These are phyloP conservation scores for Orobanche coerulescens DNA, from an alignment of 257 asterid genomes.

Conservation along the genomic window DNA sequence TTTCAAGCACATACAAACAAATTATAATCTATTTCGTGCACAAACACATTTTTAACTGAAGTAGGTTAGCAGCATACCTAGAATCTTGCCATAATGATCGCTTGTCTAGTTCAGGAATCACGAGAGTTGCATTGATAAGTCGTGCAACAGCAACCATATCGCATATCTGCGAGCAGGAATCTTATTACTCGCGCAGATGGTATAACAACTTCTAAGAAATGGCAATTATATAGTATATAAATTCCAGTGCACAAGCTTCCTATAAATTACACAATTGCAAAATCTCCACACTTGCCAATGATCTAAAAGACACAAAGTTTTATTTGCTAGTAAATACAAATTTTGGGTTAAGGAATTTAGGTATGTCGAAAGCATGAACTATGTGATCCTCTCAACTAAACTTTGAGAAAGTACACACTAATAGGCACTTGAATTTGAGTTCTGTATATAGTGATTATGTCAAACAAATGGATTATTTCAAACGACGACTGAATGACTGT, in stretches of 20 bases:
- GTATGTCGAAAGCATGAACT: no score
- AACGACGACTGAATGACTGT: no score
- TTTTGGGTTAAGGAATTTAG: no score
- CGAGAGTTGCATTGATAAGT: constrained; percentile 86
- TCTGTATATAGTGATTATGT: no score
- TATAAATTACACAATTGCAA: neutral
- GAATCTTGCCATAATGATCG: constrained; percentile 94
- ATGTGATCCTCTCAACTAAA: no score
- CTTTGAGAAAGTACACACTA: no score
- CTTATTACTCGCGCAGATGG: constrained; percentile 5
- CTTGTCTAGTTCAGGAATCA: constrained; percentile 94
- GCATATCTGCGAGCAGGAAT: constrained; percentile 60
- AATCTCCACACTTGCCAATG: neutral
- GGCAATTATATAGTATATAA: neutral
- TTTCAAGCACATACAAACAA: constrained; percentile 16
- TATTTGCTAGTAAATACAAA: no score
- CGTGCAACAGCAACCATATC: constrained; percentile 99
- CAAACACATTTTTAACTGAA: neutral
- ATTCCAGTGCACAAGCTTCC: neutral
- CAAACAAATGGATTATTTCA: no score
- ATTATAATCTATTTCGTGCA: constrained; percentile 15
- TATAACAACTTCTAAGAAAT: neutral
- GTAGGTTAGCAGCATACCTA: constrained; percentile 36
- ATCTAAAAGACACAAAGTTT: neutral
- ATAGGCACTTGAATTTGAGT: no score